phyloP scores from a whole-genome alignment of 305 asterid species.

The Fraxinus angustifolia region DNA sequence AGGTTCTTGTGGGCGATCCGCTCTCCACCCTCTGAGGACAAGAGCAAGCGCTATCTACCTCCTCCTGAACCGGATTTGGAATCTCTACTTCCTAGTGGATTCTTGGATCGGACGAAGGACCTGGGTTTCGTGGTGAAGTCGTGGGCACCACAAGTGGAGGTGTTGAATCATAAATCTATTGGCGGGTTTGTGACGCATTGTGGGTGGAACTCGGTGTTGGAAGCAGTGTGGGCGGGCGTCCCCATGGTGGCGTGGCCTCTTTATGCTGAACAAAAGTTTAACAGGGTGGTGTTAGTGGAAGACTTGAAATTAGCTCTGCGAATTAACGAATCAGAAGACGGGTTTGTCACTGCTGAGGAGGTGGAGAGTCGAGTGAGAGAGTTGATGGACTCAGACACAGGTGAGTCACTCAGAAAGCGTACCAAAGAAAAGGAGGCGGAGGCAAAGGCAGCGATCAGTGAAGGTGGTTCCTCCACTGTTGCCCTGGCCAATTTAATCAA shows the following conservation, averaged over 20 bases:
- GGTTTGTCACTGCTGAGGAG: conserved; percentile 46
- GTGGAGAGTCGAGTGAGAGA: conserved; percentile 44
- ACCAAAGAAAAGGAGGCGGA: conserved; percentile 30
- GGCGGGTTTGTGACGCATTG: conserved; percentile 75
- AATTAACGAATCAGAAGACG: conserved; percentile 35
- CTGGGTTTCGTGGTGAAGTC: conserved; percentile 51
- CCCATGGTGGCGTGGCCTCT: conserved; percentile 79
- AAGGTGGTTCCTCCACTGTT: conserved; percentile 42
- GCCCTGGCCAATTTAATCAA: conserved; percentile 30
- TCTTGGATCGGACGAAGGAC: conserved; percentile 42
- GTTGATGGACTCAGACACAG: conserved; percentile 40
- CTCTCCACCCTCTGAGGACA: conserved; percentile 46
- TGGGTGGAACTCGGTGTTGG: conserved; percentile 73
- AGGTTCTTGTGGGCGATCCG: conserved; percentile 68
- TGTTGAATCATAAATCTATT: conserved; percentile 50
- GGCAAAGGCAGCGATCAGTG: conserved; percentile 33
- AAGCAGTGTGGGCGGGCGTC: conserved; percentile 51
- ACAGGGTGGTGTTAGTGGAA: conserved; percentile 46
- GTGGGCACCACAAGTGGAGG: conserved; percentile 69
- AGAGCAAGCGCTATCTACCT: conserved; percentile 27
- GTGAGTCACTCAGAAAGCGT: conserved; percentile 23
- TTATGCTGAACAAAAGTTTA: conserved; percentile 61
- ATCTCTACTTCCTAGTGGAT: conserved; percentile 46
- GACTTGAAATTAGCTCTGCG: conserved; percentile 47
- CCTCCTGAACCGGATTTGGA: conserved; percentile 46